Evolutionary conservation across 257 asterid genomes (phyloP).

Genomic region (Scutellaria minor): DNA sequence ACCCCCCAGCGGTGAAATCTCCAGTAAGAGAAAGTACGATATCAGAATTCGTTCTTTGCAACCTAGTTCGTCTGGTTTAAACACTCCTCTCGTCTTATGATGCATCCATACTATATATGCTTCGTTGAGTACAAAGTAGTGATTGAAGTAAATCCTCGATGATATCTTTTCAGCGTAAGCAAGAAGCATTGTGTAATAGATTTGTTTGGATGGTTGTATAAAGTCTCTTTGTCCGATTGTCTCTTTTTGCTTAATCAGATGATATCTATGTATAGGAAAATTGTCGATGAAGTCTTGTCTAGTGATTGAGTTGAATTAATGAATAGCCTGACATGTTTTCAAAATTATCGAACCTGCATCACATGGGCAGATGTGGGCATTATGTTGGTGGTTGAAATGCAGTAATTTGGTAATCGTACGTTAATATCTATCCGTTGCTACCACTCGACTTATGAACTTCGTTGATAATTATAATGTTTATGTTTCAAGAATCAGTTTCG

Average conservation of each 20-base stretch:
- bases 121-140: slow-evolving; percentile 31
- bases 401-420: slow-evolving; percentile 27
- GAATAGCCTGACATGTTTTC: slow-evolving; percentile 18
- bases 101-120: slow-evolving; percentile 7
- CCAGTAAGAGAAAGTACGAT: slow-evolving; percentile 62
- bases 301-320: slow-evolving; percentile 29
- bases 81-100: slow-evolving; percentile 52
- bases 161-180: slow-evolving; percentile 20
- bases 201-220: slow-evolving; percentile 39
- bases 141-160: slow-evolving; percentile 4
- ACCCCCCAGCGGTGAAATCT: slow-evolving; percentile 53
- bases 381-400: slow-evolving; percentile 35
- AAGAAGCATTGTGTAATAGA: slow-evolving; percentile 32
- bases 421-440: neutral
- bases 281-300: slow-evolving; percentile 27
- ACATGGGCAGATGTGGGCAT: slow-evolving; percentile 31
- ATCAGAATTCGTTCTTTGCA: slow-evolving; percentile 76
- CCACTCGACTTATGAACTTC: neutral
- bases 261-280: slow-evolving; percentile 21
- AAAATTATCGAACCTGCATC: slow-evolving; percentile 28
- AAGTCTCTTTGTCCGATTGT: slow-evolving; percentile 18
- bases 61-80: slow-evolving; percentile 61
- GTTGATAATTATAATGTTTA: no score
- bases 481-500: neutral
- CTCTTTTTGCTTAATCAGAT: slow-evolving; percentile 16